Base-by-base conservation (phyloP, 2,329 filamentous ascomycete genomes). In the Eutypella sp. region DNA sequence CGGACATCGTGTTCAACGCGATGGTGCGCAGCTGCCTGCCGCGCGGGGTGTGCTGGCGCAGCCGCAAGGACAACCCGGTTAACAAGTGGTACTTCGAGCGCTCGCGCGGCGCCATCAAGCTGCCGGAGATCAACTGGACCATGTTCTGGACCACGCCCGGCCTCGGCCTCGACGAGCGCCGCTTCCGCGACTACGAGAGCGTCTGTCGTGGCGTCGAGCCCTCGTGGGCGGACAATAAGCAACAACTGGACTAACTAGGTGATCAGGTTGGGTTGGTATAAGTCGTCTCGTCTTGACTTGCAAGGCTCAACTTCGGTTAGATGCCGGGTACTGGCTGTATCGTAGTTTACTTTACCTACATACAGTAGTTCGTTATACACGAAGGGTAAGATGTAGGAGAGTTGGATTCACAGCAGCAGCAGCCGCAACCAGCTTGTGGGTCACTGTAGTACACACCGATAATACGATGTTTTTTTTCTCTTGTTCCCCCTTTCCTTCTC, bases 11-110 rank as follows among this genome's bases (percentile, higher is more conserved):
- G 7, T 99, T 97, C 70, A 96, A 95, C 51, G 85, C 90, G 27
- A 95, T 99, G 87, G 89, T 96, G 5, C 79, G 87, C 23, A 82
- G 85, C 18, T 96, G 91, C 57, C 95, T 97, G 55, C 91, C 91
- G 0, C 68, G 81, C 2, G 93, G 93, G 1, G 87, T 97, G 2
- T 95, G 91, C 60, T 99, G 93, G 93, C 77, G 91, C 46, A 95
- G 88, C 62, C 76, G 93, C 42, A 86, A 85, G 60, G 82, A 91
- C 62, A 97, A 99, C 61, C 92, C 91, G 0, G 93, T 99, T 4
- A 99, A 99, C 63, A 96, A 96, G 64, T 99, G 93, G 93, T 99
- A 99, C 65, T 96, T 97, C 68, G 93, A 99, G 68, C 78, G 93
- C 40, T 89, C 88, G 2, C 72, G 79, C 40, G 93, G 93, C 0